A percentile compares a stretch with the other conserved stretches of the same genome.
Conservation (phyloP, 768 basidiomycete species). For the Suillus cothurnatus region DNA sequence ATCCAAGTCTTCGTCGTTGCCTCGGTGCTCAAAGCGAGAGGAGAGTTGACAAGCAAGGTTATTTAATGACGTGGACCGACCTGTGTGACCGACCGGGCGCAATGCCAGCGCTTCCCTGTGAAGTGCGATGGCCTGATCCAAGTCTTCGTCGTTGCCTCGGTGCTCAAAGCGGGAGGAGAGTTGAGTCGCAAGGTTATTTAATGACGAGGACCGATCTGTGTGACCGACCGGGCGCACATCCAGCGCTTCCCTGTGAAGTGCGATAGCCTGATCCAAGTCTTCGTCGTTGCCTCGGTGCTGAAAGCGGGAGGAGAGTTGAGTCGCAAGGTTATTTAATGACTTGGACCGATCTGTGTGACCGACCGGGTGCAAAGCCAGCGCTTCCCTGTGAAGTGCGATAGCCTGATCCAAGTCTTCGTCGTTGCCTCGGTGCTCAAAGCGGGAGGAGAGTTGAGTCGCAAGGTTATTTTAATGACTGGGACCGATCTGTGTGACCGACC, state of each 20-base stretch:
- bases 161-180: background rate
- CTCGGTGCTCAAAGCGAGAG: background rate
- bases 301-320: too few species aligned
- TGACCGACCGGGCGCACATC: background rate
- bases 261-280: background rate
- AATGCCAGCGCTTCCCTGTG: background rate
- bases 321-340: too few species aligned
- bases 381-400: too few species aligned
- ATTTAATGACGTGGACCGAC: background rate
- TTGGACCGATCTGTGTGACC: too few species aligned
- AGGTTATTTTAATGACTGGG: too few species aligned
- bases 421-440: too few species aligned
- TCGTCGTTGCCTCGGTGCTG: background rate
- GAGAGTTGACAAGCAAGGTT: background rate
- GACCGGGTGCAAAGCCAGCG: too few species aligned
- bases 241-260: background rate
- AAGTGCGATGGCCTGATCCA: background rate
- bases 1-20: background rate
- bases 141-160: background rate
- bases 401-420: too few species aligned
- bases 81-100: background rate
- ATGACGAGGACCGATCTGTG: background rate
- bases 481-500: too few species aligned
- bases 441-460: too few species aligned
- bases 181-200: background rate